Percentiles rank a stretch among this genome's conserved stretches.
Conservation (phyloP, 371 early-diverging fungal genomes). For the Synchytrium microbalum region DNA sequence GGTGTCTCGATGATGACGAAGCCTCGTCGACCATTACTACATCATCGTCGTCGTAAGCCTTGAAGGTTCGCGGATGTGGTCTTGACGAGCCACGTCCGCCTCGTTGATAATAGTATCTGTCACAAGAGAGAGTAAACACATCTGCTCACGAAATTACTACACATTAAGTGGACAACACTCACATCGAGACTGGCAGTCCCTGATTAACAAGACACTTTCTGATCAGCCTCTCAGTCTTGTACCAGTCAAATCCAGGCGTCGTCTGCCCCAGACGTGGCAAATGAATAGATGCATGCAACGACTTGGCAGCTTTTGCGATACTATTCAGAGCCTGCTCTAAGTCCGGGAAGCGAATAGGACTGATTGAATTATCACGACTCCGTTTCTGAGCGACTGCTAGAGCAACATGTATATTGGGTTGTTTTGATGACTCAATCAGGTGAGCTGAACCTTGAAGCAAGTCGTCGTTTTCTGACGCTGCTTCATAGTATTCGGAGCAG, state of each 20-base stretch:
- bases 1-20: too few species aligned
- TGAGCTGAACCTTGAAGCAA: conserved; percentile 18
- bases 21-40: not conserved
- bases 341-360: conserved; percentile 12
- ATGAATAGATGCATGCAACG: conserved; percentile 21
- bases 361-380: not conserved
- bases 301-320: conserved; percentile 13
- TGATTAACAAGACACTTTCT: conserved; percentile 17
- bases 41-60: not conserved
- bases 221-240: conserved; percentile 23
- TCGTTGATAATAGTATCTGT: not conserved
- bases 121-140: not conserved
- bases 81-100: not conserved
- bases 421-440: conserved; percentile 4
- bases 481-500: conserved; percentile 9
- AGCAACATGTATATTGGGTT: conserved; percentile 12
- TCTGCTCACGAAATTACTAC: not conserved
- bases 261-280: conserved; percentile 19
- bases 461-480: conserved; percentile 17
- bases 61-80: not conserved
- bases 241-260: conserved; percentile 22
- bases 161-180: not conserved
- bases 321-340: conserved; percentile 14
- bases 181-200: not conserved
- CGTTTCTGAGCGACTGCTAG: conserved; percentile 22